These are phyloP conservation scores for Cicer cuneatum DNA, from an alignment of 306 rosid species.

Conservation along the genomic window DNA sequence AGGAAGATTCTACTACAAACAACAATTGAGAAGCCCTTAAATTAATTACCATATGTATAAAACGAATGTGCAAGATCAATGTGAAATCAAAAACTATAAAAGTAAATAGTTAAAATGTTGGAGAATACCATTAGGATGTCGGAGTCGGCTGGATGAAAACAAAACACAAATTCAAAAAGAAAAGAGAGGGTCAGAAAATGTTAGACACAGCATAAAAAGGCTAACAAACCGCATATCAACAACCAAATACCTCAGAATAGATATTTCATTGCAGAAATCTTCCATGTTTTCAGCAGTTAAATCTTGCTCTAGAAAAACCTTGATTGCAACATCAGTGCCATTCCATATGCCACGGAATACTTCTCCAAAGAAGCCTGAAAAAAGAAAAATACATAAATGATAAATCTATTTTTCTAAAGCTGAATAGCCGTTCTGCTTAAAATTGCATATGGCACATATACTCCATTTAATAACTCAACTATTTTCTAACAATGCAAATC, in stretches of 20 bases:
- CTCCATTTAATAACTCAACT: slow-evolving; percentile 21
- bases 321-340: slow-evolving; percentile 96
- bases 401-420: slow-evolving; percentile 24
- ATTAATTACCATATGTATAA: slow-evolving; percentile 21
- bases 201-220: slow-evolving; percentile 37
- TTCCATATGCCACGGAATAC: slow-evolving; percentile 97
- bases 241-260: slow-evolving; percentile 80
- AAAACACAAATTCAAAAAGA: slow-evolving; percentile 30
- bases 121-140: slow-evolving; percentile 94
- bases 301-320: slow-evolving; percentile 97
- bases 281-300: slow-evolving; percentile 94
- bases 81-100: slow-evolving; percentile 34
- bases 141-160: slow-evolving; percentile 77
- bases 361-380: slow-evolving; percentile 94
- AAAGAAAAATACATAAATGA: slow-evolving; percentile 40
- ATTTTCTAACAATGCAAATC: slow-evolving; percentile 33
- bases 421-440: slow-evolving; percentile 24
- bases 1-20: slow-evolving; percentile 4
- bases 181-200: slow-evolving; percentile 50
- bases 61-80: slow-evolving; percentile 38
- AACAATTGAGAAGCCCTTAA: slow-evolving; percentile 16
- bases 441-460: slow-evolving; percentile 6
- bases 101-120: slow-evolving; percentile 39
- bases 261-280: slow-evolving; percentile 97
- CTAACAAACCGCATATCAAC: slow-evolving; percentile 32